phyloP scores from a whole-genome alignment of 179 eudicot genomes.

The Actinidia chinensis region DNA sequence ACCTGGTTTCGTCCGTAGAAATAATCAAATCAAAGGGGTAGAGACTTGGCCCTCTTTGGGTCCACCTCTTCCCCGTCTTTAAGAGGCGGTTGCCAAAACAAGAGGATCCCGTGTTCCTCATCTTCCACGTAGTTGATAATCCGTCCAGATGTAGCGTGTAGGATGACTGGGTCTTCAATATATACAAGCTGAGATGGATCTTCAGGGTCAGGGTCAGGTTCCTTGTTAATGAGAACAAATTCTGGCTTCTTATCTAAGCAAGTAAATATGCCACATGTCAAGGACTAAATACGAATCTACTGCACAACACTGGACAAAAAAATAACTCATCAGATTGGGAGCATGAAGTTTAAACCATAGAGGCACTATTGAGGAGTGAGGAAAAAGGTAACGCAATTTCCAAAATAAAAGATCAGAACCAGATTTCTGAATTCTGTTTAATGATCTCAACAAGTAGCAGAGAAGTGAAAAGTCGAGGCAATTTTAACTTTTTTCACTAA shows the following conservation, averaged over 20 bases:
- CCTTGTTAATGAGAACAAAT: conserved; percentile 72
- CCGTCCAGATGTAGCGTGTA: conserved; percentile 79
- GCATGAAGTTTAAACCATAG: not conserved
- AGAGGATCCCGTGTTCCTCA: conserved; percentile 75
- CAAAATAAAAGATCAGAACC: not conserved
- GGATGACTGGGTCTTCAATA: conserved; percentile 75
- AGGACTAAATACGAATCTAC: not conserved
- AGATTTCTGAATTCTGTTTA: not conserved
- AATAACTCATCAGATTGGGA: not conserved
- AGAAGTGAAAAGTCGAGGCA: not conserved
- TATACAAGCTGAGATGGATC: conserved; percentile 68
- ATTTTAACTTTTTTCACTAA: not conserved
- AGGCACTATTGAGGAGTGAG: not conserved
- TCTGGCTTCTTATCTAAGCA: conserved; percentile 58
- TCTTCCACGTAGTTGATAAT: conserved; percentile 73
- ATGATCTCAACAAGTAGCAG: not conserved
- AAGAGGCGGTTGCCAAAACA: conserved; percentile 77
- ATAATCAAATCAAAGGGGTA: conserved; percentile 85
- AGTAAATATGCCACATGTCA: conserved; percentile 7
- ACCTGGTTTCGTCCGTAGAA: conserved; percentile 52
- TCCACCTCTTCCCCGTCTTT: conserved; percentile 64
- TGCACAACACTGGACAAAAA: not conserved
- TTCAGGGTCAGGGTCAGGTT: conserved; percentile 86
- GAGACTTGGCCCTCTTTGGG: conserved; percentile 55
- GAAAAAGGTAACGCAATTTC: not conserved